Base-by-base conservation (phyloP, 495 filamentous ascomycete species). In the Annulohypoxylon stygium region DNA sequence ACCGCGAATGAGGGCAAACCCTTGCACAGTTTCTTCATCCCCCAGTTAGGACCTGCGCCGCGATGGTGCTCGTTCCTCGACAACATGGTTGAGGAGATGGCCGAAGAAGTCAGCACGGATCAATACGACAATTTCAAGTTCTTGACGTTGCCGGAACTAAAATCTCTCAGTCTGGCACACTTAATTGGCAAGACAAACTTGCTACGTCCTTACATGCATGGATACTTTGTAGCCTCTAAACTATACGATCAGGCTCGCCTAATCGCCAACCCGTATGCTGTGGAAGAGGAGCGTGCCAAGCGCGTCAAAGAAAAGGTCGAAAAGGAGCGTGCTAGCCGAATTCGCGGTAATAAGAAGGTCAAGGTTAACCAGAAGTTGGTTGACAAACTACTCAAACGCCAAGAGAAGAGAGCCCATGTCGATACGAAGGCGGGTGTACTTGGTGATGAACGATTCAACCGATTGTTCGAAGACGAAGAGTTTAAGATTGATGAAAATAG, bases 91-190 rank as follows among this genome's bases (percentile, higher is more conserved):
- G 97, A 99, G 80, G 97, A 99, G 78, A 98, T 99, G 93, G 95
- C 95, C 2, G 95, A 97, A 78, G 85, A 87, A 71, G 79, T 79
- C 16, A 87, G 79, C 39, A 90, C 91, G 37, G 89, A 94, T 69
- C 91, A 97, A 12, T 99, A 98, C 83, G 97, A 98, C 80, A 98
- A 98, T 80, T 98, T 93, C 88, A 98, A 97, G 79, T 98, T 99
- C 89, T 84, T 99, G 64, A 97, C 95, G 4, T 78, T 92, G 58
- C 88, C 92, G 36, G 93, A 98, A 81, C 87, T 99, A 30, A 89
- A 89, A 61, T 86, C 86, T 0, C 87, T 98, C 65, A 96, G 91
- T 75, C 81, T 98, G 48, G 92, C 92, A 37, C 95, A 98, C 79
- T 85, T 98, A 36, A 87, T 97, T 50, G 95, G 94, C 59, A 91